Percentiles rank a stretch among this genome's conserved stretches.
Evolutionary conservation across 2,329 filamentous ascomycete species (phyloP).

Genomic region (Ophioceras dolichostomum): DNA sequence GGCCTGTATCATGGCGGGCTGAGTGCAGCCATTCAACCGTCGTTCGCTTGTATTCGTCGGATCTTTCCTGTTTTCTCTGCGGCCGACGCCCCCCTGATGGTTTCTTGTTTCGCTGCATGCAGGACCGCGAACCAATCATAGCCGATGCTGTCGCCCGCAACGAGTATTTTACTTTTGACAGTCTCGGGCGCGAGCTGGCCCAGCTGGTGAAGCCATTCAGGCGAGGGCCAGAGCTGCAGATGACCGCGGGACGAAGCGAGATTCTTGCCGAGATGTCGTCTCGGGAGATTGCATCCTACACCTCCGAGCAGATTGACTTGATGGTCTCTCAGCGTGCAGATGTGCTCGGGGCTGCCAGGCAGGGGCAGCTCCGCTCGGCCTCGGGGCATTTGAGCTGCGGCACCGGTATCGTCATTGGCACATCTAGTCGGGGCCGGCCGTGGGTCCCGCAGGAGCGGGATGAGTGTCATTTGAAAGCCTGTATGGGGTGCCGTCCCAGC

Average conservation of each 20-base stretch:
- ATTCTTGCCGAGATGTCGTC: constrained; percentile 30
- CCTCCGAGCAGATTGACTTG: constrained; percentile 29
- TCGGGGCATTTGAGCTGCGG: no score
- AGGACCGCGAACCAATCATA: constrained; percentile 40
- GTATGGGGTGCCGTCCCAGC: constrained; percentile 32
- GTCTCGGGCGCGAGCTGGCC: constrained; percentile 19
- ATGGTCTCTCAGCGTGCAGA: constrained; percentile 38
- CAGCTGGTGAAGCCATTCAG: constrained; percentile 21
- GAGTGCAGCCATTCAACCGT: constrained; percentile 57
- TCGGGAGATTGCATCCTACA: constrained; percentile 30
- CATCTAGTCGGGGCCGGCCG: background rate
- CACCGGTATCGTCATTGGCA: no score
- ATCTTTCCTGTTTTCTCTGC: constrained; percentile 46
- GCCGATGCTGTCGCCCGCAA: constrained; percentile 18
- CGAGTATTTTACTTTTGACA: constrained; percentile 9
- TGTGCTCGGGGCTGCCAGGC: constrained; percentile 15
- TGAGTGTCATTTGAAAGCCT: constrained; percentile 39
- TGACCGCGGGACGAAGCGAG: constrained; percentile 23
- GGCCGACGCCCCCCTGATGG: constrained; percentile 42
- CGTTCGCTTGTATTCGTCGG: constrained; percentile 47
- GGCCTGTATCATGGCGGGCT: constrained; percentile 4
- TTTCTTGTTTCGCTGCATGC: constrained; percentile 63
- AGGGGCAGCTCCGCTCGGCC: background rate
- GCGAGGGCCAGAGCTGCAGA: constrained; percentile 25
- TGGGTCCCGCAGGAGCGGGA: constrained; percentile 7